A percentile compares a stretch with the other conserved stretches of the same genome.
Evolutionary conservation across 2,329 filamentous ascomycete species (phyloP).

Genomic region (Stemphylium beticola): DNA sequence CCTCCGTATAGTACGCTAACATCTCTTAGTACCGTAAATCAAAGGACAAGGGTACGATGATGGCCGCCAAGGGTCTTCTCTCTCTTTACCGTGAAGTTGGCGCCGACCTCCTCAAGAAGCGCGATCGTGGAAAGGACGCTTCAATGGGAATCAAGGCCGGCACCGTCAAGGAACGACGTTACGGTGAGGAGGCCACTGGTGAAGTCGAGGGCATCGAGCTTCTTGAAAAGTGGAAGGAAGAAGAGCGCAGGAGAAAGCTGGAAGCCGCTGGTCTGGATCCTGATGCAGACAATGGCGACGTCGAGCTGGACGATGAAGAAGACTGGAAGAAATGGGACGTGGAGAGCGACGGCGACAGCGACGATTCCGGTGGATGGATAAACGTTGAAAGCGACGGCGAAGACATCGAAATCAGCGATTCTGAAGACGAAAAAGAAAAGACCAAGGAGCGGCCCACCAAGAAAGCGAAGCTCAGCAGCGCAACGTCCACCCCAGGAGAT

Average conservation of each 20-base stretch:
- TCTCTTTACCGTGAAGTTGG: slow-evolving; percentile 91
- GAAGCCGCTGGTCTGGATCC: slow-evolving; percentile 70
- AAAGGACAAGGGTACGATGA: slow-evolving; percentile 99
- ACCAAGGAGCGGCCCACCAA: slow-evolving; percentile 63
- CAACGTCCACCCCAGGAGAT: slow-evolving; percentile 35
- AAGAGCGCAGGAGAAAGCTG: slow-evolving; percentile 77
- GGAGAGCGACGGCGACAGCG: slow-evolving; percentile 62
- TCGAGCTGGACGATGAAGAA: slow-evolving; percentile 64
- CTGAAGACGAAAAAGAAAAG: slow-evolving; percentile 68
- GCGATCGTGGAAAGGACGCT: slow-evolving; percentile 89
- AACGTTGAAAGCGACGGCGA: slow-evolving; percentile 83
- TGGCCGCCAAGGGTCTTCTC: slow-evolving; percentile 92
- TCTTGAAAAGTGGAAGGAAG: slow-evolving; percentile 90
- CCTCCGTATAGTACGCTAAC: slow-evolving; percentile 6
- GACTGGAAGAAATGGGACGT: slow-evolving; percentile 67
- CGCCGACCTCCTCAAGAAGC: slow-evolving; percentile 85
- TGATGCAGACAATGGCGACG: slow-evolving; percentile 66
- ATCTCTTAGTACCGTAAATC: slow-evolving; percentile 76
- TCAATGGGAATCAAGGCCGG: slow-evolving; percentile 80
- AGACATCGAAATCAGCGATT: slow-evolving; percentile 74
- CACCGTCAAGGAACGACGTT: slow-evolving; percentile 76
- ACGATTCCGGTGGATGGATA: slow-evolving; percentile 90
- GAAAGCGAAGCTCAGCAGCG: slow-evolving; percentile 64
- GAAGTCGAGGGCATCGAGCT: slow-evolving; percentile 94
- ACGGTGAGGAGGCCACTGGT: slow-evolving; percentile 79